These are phyloP conservation scores for Cicer arietinum DNA, from an alignment of 306 rosid genomes.

Conservation along the genomic window DNA sequence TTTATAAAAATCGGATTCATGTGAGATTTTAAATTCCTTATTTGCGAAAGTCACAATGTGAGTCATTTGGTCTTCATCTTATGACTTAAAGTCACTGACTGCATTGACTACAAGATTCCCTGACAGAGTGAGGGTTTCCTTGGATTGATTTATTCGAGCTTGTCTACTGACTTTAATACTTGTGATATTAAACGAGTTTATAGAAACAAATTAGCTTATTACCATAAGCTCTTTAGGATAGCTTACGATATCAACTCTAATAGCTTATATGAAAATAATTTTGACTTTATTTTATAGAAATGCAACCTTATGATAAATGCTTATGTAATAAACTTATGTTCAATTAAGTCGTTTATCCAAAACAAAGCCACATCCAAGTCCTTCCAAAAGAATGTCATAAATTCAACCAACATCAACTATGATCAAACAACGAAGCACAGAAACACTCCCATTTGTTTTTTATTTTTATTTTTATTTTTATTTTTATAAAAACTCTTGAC, in stretches of 20 bases:
- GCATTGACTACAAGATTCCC: not conserved
- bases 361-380: not conserved
- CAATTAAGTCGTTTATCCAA: not conserved
- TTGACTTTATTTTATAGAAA: not conserved
- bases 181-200: not conserved
- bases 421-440: constrained; percentile 17
- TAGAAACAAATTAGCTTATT: not conserved
- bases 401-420: constrained; percentile 13
- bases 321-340: not conserved
- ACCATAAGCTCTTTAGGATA: not conserved
- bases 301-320: not conserved
- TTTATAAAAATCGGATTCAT: not conserved
- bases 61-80: not conserved
- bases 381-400: not conserved
- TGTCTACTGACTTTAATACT: not conserved
- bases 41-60: not conserved
- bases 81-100: constrained; percentile 1
- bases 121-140: not conserved
- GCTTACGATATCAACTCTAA: not conserved
- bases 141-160: not conserved
- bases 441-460: not conserved
- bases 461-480: not conserved
- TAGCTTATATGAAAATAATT: not conserved
- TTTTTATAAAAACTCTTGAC: not conserved
- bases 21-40: not conserved